Conservation (phyloP, 2,329 filamentous ascomycete species). For the Chalara sp. region DNA sequence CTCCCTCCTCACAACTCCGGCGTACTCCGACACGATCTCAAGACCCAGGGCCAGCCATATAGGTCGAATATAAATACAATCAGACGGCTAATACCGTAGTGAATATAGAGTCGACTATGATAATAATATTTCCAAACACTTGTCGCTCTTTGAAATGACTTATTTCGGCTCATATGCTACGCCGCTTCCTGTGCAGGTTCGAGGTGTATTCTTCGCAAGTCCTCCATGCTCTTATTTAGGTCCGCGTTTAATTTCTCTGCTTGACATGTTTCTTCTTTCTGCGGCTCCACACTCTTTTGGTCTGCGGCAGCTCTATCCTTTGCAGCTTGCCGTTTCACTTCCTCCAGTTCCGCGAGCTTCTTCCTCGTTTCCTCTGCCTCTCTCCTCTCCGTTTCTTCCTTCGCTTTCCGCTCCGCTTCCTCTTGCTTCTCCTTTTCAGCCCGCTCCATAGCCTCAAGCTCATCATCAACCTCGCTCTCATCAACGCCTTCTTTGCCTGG, state of each 20-base stretch:
- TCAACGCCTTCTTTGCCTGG: slow-evolving; percentile 50
- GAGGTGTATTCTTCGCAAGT: slow-evolving; percentile 16
- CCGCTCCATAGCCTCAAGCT: slow-evolving; percentile 66
- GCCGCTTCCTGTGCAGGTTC: slow-evolving; percentile 12
- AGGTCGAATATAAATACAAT: not conserved
- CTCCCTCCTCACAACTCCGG: slow-evolving; percentile 9
- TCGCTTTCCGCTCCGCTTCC: slow-evolving; percentile 25
- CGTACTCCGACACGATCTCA: slow-evolving; percentile 4
- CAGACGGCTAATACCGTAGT: not conserved
- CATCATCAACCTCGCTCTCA: slow-evolving; percentile 80
- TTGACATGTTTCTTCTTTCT: slow-evolving; percentile 6
- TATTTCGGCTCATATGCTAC: no score
- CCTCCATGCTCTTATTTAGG: slow-evolving; percentile 13
- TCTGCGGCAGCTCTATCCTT: slow-evolving; percentile 11
- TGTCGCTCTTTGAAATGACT: no score
- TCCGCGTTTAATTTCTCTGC: not conserved
- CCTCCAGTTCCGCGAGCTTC: slow-evolving; percentile 21
- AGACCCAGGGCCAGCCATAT: not conserved
- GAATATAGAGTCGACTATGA: no score
- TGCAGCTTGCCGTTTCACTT: slow-evolving; percentile 16
- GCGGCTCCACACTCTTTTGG: not conserved
- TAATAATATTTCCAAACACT: no score
- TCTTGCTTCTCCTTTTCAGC: slow-evolving; percentile 38
- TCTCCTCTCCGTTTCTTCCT: slow-evolving; percentile 20
- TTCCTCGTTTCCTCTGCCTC: slow-evolving; percentile 24